Conservation (phyloP, 306 rosid species). For the Inga leiocalycina region DNA sequence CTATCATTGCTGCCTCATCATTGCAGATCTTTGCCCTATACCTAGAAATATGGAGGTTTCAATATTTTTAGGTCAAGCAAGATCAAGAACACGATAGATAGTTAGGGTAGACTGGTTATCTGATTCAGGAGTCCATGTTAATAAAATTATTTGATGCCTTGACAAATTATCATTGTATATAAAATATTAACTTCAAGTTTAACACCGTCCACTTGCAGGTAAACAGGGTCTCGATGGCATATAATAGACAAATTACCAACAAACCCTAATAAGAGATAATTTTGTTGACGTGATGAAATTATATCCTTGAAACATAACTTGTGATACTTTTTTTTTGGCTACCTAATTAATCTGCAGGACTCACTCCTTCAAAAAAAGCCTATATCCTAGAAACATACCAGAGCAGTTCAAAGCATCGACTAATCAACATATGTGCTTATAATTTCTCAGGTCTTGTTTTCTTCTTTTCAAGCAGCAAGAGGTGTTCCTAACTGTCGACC, state of each 20-base stretch:
- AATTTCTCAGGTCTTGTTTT: not conserved
- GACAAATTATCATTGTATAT: slow-evolving; percentile 4
- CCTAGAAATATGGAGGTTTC: slow-evolving; percentile 17
- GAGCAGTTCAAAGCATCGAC: not conserved
- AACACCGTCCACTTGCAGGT: not conserved
- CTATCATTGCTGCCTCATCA: not conserved
- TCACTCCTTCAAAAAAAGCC: not conserved
- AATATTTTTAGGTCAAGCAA: not conserved
- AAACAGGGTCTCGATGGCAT: not conserved
- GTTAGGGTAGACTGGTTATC: not conserved
- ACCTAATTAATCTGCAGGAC: not conserved
- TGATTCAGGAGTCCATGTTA: not conserved
- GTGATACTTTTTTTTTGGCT: not conserved
- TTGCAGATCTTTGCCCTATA: slow-evolving; percentile 29
- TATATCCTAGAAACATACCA: not conserved
- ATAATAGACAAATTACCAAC: not conserved
- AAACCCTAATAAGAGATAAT: not conserved
- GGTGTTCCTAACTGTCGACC: not conserved
- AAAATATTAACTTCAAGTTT: not conserved
- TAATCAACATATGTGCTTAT: not conserved
- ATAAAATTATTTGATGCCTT: not conserved
- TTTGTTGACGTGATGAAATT: not conserved
- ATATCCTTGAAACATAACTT: not conserved
- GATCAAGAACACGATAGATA: not conserved
- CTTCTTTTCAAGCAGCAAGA: not conserved